Evolutionary conservation across 257 asterid species (phyloP).

Genomic region (Solanum pimpinellifolium): DNA sequence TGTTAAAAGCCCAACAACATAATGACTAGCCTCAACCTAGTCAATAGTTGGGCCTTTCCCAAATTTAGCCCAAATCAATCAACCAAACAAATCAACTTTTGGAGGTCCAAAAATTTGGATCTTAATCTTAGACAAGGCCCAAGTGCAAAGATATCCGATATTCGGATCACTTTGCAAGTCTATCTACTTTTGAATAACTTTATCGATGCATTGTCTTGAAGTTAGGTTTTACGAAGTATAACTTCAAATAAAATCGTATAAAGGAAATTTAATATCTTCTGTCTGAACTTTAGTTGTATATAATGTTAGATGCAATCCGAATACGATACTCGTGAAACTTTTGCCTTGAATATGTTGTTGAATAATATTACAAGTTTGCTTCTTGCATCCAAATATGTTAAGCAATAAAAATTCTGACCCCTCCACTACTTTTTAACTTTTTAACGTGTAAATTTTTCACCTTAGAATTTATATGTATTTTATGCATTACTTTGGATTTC

Average conservation of each 20-base stretch:
- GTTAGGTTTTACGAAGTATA: neutral
- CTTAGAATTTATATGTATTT: neutral
- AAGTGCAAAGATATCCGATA: neutral
- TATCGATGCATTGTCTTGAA: neutral
- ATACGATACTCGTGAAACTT: neutral
- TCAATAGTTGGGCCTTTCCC: neutral
- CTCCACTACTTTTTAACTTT: neutral
- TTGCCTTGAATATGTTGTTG: neutral
- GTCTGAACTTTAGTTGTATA: neutral
- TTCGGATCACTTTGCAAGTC: neutral
- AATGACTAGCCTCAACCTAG: neutral
- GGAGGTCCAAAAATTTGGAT: neutral
- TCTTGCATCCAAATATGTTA: neutral
- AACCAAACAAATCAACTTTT: neutral
- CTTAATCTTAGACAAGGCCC: neutral
- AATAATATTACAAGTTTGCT: neutral
- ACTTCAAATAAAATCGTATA: neutral
- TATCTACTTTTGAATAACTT: neutral
- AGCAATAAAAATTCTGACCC: neutral
- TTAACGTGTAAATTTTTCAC: neutral
- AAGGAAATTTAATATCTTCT: rapidly evolving
- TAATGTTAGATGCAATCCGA: neutral
- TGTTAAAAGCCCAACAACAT: neutral
- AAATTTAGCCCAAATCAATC: neutral
- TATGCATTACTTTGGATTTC: neutral